phyloP scores from a whole-genome alignment of 306 rosid genomes.

The Aeschynomene evenia region DNA sequence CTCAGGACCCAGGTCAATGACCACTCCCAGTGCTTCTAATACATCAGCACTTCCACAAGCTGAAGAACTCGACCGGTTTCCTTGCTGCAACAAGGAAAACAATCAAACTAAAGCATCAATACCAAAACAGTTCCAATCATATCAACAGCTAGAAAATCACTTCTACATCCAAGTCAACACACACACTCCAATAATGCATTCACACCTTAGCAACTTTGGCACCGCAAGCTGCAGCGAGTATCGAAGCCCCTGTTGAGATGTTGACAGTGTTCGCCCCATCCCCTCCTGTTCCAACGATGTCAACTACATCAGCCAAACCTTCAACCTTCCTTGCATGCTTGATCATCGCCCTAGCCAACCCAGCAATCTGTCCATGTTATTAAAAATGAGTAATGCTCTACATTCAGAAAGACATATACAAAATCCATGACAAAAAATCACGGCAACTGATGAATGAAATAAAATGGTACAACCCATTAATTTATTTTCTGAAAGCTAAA shows the following conservation, averaged over 20 bases:
- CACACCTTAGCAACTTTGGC: constrained; percentile 90
- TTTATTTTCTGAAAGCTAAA: no score
- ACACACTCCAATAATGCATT: background rate
- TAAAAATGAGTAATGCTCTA: no score
- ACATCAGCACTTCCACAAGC: constrained; percentile 99
- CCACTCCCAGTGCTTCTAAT: constrained; percentile 74
- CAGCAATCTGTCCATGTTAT: constrained; percentile 61
- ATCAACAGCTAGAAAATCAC: background rate
- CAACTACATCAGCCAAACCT: constrained; percentile 78
- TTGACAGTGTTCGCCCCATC: constrained; percentile 95
- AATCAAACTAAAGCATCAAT: background rate
- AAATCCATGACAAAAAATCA: no score
- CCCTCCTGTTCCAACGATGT: constrained; percentile 98
- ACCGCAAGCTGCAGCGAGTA: constrained; percentile 96
- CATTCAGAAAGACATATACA: no score
- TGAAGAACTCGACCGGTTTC: constrained; percentile 90
- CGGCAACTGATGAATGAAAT: no score
- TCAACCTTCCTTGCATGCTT: constrained; percentile 68
- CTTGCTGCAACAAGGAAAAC: constrained; percentile 63
- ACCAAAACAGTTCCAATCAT: background rate
- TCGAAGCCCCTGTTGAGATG: constrained; percentile 87
- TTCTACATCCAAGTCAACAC: background rate
- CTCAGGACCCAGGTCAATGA: constrained; percentile 78
- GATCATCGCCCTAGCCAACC: constrained; percentile 88
- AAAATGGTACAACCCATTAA: no score